phyloP scores from a whole-genome alignment of 495 filamentous ascomycete genomes.

The Aspergillus ostianus region DNA sequence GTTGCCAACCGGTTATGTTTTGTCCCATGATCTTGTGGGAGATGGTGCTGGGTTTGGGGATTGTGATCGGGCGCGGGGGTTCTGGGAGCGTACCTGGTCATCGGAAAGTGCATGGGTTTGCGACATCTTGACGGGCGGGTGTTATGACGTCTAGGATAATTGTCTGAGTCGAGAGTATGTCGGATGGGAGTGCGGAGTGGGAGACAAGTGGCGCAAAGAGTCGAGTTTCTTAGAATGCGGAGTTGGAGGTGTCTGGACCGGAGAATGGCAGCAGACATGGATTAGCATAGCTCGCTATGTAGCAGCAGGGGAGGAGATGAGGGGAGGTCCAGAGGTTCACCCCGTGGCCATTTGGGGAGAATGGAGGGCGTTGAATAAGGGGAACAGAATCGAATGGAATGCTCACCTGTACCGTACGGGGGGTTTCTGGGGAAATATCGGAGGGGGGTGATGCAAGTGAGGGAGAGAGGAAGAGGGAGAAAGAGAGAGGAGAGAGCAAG shows the following conservation, averaged over 20 bases:
- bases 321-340: background rate
- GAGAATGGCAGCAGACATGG: background rate
- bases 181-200: conserved; percentile 17
- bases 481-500: conserved; percentile 5
- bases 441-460: conserved; percentile 1
- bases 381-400: background rate
- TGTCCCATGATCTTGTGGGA: background rate
- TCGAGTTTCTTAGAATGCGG: conserved; percentile 21
- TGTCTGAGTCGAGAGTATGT: conserved; percentile 25
- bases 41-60: background rate
- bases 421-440: background rate
- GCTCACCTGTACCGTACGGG: conserved; percentile 5
- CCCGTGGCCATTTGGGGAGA: background rate
- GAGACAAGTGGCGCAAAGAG: background rate
- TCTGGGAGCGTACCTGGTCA: conserved; percentile 69
- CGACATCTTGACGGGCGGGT: conserved; percentile 67
- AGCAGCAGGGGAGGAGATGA: background rate
- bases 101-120: conserved; percentile 91
- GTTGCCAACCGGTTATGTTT: background rate
- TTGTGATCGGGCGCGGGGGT: background rate
- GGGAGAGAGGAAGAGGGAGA: conserved; percentile 2
- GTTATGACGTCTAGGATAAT: conserved; percentile 21
- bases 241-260: conserved; percentile 7
- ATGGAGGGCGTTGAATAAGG: background rate
- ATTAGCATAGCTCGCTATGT: background rate